Base-by-base conservation (phyloP, 331 rosid species). In the Quercus tomentella region DNA sequence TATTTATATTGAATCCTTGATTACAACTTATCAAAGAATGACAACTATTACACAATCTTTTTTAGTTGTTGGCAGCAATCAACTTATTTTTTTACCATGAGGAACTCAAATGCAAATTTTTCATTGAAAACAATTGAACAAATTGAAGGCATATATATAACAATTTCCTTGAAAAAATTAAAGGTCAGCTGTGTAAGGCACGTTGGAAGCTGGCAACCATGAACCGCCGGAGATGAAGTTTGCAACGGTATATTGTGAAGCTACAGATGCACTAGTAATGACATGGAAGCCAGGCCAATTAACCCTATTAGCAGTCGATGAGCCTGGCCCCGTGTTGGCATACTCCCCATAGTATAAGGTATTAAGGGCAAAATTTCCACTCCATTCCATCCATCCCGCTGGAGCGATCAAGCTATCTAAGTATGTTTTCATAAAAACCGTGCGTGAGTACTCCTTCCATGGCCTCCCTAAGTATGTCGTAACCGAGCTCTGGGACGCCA, bases 271-370 rank as follows among this genome's bases (percentile, higher is more conserved):
- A 73, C 80, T 84, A 4, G 83, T 91, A 31, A 91, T 90, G 25
- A 88, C 91, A 74, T 82, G 91, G 82, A 84, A 94, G 57, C 97
- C 98, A 26, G 77, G 76, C 98, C 98, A 94, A 0, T 43, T 83
- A 3, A 94, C 97, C 85, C 98, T 79, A 0, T 78, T 76, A 0
- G 85, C 23, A 6, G 97, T 94, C 0, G 88, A 85, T 10, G 98
- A 85, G 6, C 97, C 91, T 5, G 97, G 76, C 1, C 98, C 98
- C 0, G 92, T 90, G 30, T 94, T 92, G 7, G 76, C 84, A 75
- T 89, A 92, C 78, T 94, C 98, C 4, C 93, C 98, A 55, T 94
- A 94, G 33, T 88, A 94, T 56, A 94, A 75, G 9, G 98, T 91
- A 26, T 82, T 78, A 20, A 92, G 83, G 21, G 97, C 98, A 75